Conservation (phyloP, 1,284 basidiomycete species). For the Exobasidium cylindrosporum region DNA sequence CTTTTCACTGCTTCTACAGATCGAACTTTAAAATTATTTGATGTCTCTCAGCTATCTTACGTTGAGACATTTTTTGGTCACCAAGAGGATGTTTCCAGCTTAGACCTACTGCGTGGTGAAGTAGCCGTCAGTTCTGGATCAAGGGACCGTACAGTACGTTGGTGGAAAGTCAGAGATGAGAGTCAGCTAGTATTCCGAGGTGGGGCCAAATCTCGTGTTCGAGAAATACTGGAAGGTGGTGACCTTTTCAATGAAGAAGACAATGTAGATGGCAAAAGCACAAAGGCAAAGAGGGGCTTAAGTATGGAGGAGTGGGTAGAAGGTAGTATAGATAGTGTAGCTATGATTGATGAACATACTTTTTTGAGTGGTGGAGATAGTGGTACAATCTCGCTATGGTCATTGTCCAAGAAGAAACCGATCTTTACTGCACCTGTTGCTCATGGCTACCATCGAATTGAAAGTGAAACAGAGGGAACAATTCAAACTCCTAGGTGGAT, state of each 20-base stretch:
- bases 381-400: constrained; percentile 82
- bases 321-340: constrained; percentile 84
- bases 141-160: constrained; percentile 84
- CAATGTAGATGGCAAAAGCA: constrained; percentile 48
- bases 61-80: constrained; percentile 97
- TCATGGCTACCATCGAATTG: constrained; percentile 69
- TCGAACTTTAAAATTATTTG: constrained; percentile 86
- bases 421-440: constrained; percentile 78
- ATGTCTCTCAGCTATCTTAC: constrained; percentile 79
- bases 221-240: constrained; percentile 77
- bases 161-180: constrained; percentile 96
- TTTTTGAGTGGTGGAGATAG: constrained; percentile 94
- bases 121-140: constrained; percentile 82
- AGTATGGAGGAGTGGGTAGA: constrained; percentile 62
- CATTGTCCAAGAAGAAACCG: constrained; percentile 92
- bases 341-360: constrained; percentile 88
- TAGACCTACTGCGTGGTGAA: constrained; percentile 80
- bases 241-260: constrained; percentile 58
- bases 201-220: constrained; percentile 67
- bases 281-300: constrained; percentile 47
- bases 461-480: constrained; percentile 69
- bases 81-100: constrained; percentile 76
- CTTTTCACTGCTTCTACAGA: constrained; percentile 81
- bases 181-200: constrained; percentile 93
- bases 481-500: constrained; percentile 83